Evolutionary conservation across 441 rosid genomes (phyloP), one percentile per base, ranked within the genome.

Genomic region (Adansonia rubrostipa): DNA sequence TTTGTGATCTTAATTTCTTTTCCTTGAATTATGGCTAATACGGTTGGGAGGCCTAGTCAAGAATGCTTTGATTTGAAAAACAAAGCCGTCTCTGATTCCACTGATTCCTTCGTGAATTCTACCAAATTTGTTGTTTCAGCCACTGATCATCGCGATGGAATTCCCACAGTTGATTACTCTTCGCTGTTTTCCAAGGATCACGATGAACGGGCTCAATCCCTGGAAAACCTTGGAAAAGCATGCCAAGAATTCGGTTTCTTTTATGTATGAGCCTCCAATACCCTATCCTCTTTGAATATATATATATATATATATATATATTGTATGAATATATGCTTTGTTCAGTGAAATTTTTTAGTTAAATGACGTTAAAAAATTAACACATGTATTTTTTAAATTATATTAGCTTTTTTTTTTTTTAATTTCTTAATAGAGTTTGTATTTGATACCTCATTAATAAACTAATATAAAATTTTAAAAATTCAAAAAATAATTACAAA

Each of bases 211-310:
- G 77, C 78, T 44, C 9, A 4, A 8, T 80, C 84, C 65, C 68
- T 81, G 24, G 17, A 76, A 11, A 28, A 63, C 73, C 82, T 84
- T 7, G 63, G 54, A 36, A 45, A 60, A 13, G 84, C 84, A 0
- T 84, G 86, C 40, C 76, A 81, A 1, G 84, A 78, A 1, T 84
- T 64, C 14, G 84, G 86, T 0, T 84, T 84, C 61, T 84, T 81
- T 79, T 68, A 81, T 17, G 86, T 84, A 76, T 8, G 73, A 14
- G 3, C 5, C 7, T 45, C 24, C 36, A 6, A 10, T 15, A 19
- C 33, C 2, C 33, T 28, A 28, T 19, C 9, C 13, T 58, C 63
- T 58, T 58, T 0, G n/a, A n/a, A n/a, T 54, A 19, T 45, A 40
- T 40, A 28, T 28, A 24, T 24, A n/a, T 54, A 19, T 45, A 40